Evolutionary conservation across 139 green algal species (phyloP).

Genomic region (Diplosphaera chodatii): DNA sequence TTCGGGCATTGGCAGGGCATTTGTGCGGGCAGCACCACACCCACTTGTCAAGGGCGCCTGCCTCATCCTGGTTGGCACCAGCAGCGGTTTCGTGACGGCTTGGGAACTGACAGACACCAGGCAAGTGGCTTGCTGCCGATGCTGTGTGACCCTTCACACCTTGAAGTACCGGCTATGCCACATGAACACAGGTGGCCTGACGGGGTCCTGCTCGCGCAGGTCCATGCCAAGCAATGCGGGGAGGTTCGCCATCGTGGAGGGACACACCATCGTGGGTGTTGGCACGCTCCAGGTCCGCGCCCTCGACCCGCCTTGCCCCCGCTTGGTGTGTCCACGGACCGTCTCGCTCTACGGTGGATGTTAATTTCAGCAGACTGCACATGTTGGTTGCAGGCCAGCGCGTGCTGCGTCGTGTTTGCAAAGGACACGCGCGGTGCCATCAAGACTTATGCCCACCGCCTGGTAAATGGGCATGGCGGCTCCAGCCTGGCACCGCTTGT

Average conservation of each 20-base stretch:
- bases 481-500: not conserved
- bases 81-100: not conserved
- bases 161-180: too few species aligned
- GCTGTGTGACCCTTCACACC: too few species aligned
- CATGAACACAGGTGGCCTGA: too few species aligned
- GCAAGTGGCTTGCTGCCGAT: too few species aligned
- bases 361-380: too few species aligned
- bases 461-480: constrained; percentile 2
- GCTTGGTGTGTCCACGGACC: too few species aligned
- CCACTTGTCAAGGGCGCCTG: not conserved
- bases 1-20: not conserved
- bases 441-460: constrained; percentile 5
- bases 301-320: too few species aligned
- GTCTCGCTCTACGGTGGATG: too few species aligned
- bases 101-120: not conserved
- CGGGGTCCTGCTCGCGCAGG: not conserved
- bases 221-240: not conserved
- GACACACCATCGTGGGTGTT: constrained; percentile 1
- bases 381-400: not conserved
- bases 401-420: constrained; percentile 2
- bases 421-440: constrained; percentile 8
- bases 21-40: not conserved
- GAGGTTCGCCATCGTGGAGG: not conserved
- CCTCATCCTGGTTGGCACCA: not conserved
- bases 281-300: constrained; percentile 7